A percentile compares a stretch with the other conserved stretches of the same genome.
These are phyloP conservation scores for Claviceps paspali DNA, from an alignment of 2,329 filamentous ascomycete genomes.

Conservation along the genomic window DNA sequence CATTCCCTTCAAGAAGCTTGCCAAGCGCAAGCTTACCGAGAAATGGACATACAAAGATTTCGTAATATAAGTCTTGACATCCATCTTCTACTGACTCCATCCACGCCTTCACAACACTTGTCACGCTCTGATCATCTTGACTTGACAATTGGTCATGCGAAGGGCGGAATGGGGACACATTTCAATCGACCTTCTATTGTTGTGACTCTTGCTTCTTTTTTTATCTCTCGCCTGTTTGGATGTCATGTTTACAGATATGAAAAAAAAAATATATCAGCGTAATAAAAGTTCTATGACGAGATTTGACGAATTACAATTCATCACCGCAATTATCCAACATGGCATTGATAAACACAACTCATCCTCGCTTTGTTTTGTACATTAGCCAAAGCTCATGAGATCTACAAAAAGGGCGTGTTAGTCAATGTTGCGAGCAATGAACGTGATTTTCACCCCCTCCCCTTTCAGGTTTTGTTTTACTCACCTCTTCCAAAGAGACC, in stretches of 20 bases:
- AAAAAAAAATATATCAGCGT: too few species aligned
- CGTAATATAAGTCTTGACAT: conserved; percentile 4
- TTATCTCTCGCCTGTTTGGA: too few species aligned
- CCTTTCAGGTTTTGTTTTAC: conserved; percentile 22
- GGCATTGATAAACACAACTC: too few species aligned
- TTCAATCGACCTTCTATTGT: too few species aligned
- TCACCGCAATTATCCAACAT: too few species aligned
- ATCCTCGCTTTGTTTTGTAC: not conserved
- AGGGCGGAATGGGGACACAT: too few species aligned
- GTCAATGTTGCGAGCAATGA: too few species aligned
- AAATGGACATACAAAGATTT: conserved; percentile 99
- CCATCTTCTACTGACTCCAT: not conserved
- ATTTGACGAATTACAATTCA: not conserved
- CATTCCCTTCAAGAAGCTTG: conserved; percentile 68
- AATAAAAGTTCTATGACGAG: too few species aligned
- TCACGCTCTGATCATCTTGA: too few species aligned
- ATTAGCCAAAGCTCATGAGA: conserved; percentile 34
- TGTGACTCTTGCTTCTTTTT: not conserved
- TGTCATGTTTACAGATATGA: too few species aligned
- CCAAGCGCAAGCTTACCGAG: conserved; percentile 68
- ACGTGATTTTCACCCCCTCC: too few species aligned
- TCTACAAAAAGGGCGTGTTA: conserved; percentile 17
- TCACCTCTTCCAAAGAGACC: conserved; percentile 88
- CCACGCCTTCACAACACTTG: not conserved
- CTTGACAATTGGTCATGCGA: too few species aligned